Evolutionary conservation across 768 basidiomycete species (phyloP).

Genomic region (Agrocybe pediades): DNA sequence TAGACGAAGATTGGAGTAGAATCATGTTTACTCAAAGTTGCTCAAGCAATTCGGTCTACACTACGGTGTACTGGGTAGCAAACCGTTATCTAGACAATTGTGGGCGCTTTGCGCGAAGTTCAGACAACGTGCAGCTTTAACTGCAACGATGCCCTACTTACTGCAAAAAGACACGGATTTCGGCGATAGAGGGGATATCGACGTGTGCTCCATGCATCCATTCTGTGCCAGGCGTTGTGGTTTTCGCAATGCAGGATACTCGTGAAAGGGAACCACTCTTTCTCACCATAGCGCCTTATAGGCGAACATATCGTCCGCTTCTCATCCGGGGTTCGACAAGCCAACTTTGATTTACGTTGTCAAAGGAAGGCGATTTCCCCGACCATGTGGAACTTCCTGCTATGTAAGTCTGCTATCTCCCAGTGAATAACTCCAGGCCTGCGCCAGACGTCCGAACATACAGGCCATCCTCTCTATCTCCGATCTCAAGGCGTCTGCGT

Average conservation of each 20-base stretch:
- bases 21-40: too few species aligned
- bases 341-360: neutral
- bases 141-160: too few species aligned
- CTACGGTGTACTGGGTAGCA: too few species aligned
- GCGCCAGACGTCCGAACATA: neutral
- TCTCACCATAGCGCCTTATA: neutral
- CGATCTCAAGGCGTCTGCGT: constrained; percentile 10
- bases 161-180: neutral
- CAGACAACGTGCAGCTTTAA: too few species aligned
- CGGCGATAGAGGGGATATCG: neutral
- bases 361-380: neutral
- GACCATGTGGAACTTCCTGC: neutral
- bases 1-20: too few species aligned
- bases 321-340: neutral
- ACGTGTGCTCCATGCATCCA: neutral
- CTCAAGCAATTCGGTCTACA: too few species aligned
- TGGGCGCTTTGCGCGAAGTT: too few species aligned
- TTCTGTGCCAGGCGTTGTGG: neutral
- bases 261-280: neutral
- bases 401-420: neutral
- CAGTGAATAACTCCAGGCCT: neutral
- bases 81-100: too few species aligned
- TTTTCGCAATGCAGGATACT: neutral
- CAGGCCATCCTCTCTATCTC: constrained; percentile 39
- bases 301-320: neutral